These are phyloP conservation scores for Gaertneriomyces sp. DNA, from an alignment of 192 early-diverging fungal genomes.

Conservation along the genomic window DNA sequence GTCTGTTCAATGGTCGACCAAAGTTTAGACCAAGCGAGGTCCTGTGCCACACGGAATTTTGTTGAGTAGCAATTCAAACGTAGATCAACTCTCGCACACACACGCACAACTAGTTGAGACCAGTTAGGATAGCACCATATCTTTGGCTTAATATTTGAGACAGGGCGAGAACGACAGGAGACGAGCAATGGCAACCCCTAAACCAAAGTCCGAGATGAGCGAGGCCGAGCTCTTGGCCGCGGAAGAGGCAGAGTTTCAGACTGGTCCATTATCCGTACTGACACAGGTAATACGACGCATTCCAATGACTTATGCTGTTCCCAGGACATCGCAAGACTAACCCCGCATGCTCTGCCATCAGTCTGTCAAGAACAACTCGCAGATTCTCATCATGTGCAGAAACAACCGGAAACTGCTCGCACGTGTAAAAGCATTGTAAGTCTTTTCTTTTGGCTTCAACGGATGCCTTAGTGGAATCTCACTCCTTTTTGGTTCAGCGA, in stretches of 20 bases:
- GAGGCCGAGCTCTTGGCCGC: slow-evolving; percentile 85
- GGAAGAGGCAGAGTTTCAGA: slow-evolving; percentile 94
- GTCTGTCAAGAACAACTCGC: slow-evolving; percentile 93
- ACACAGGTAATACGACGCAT: slow-evolving; percentile 37
- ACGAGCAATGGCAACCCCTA: not conserved
- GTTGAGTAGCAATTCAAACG: too few relatives aligned
- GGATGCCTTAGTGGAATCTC: not conserved
- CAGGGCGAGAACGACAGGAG: too few relatives aligned
- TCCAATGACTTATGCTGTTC: too few relatives aligned
- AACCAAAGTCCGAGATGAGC: slow-evolving; percentile 56
- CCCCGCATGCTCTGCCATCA: slow-evolving; percentile 24
- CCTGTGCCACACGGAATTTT: too few relatives aligned
- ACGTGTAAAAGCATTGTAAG: slow-evolving; percentile 91
- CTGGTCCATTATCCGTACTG: slow-evolving; percentile 94
- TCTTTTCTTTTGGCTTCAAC: not conserved
- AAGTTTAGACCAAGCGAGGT: too few relatives aligned
- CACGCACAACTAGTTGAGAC: too few relatives aligned
- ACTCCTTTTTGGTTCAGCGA: slow-evolving; percentile 49
- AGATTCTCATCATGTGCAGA: slow-evolving; percentile 91
- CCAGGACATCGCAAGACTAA: too few relatives aligned
- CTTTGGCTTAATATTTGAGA: too few relatives aligned
- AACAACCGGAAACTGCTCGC: slow-evolving; percentile 98
- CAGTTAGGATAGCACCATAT: too few relatives aligned
- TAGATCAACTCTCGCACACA: too few relatives aligned
- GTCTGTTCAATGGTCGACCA: too few relatives aligned